Percentiles rank a stretch among this genome's conserved stretches.
Evolutionary conservation across 2,329 filamentous ascomycete species (phyloP).

Genomic region (Beauveria brongniartii): DNA sequence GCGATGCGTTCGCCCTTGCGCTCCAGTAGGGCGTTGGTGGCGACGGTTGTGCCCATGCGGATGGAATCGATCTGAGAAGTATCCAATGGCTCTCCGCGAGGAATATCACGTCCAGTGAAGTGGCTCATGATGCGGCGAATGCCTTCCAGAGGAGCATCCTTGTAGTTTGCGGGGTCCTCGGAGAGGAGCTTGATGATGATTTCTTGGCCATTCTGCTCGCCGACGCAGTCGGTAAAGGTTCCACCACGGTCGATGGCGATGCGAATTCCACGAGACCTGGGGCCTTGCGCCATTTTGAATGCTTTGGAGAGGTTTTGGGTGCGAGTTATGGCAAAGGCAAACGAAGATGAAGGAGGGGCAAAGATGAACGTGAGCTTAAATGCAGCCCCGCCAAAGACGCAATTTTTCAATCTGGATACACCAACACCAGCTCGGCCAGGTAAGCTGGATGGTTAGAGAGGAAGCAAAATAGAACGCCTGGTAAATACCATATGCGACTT

Average conservation of each 20-base stretch:
- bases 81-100: conserved; percentile 70
- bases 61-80: conserved; percentile 82
- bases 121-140: conserved; percentile 78
- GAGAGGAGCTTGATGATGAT: conserved; percentile 83
- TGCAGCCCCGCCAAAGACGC: background rate
- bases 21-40: conserved; percentile 85
- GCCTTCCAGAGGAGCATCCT: conserved; percentile 83
- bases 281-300: conserved; percentile 26
- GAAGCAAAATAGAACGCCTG: background rate
- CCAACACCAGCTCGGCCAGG: background rate
- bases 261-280: conserved; percentile 51
- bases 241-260: conserved; percentile 76
- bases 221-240: conserved; percentile 89
- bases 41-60: conserved; percentile 92
- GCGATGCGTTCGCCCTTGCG: conserved; percentile 85
- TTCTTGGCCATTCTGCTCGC: conserved; percentile 70
- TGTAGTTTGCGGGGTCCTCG: conserved; percentile 83
- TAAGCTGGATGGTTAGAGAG: background rate
- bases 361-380: background rate
- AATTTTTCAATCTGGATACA: background rate
- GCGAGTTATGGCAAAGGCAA: conserved; percentile 3
- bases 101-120: conserved; percentile 68
- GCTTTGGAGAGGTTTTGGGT: background rate
- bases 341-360: background rate
- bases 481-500: background rate